phyloP scores from a whole-genome alignment of 768 basidiomycete genomes.

The Boletales sp. region DNA sequence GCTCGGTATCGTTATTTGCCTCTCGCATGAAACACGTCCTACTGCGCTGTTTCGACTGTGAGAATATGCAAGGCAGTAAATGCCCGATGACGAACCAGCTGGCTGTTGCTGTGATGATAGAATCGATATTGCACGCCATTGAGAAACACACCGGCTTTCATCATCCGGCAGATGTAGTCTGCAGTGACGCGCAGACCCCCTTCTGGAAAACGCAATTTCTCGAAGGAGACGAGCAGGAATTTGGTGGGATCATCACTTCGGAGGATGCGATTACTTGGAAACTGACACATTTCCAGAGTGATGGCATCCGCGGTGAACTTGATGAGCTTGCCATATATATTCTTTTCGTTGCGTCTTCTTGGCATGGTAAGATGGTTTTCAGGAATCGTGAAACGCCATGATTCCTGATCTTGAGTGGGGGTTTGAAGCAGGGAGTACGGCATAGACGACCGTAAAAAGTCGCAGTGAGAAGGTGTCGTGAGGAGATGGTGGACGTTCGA shows the following conservation, averaged over 20 bases:
- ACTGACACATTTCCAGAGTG: slow-evolving; percentile 44
- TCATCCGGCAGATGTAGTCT: slow-evolving; percentile 55
- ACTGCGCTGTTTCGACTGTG: slow-evolving; percentile 40
- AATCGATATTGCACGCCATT: slow-evolving; percentile 63
- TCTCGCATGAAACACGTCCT: slow-evolving; percentile 61
- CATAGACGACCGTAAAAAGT: slow-evolving; percentile 6
- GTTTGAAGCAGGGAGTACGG: slow-evolving; percentile 33
- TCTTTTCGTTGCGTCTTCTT: slow-evolving; percentile 22
- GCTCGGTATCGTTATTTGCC: slow-evolving; percentile 50
- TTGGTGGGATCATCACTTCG: slow-evolving; percentile 53
- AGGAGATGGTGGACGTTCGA: slow-evolving; percentile 1
- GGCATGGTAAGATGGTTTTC: slow-evolving; percentile 25
- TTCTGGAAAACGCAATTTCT: slow-evolving; percentile 52
- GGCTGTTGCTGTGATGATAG: slow-evolving; percentile 70
- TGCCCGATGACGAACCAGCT: slow-evolving; percentile 42
- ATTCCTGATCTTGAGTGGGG: slow-evolving; percentile 46
- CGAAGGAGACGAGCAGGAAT: slow-evolving; percentile 55
- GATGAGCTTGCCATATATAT: slow-evolving; percentile 45
- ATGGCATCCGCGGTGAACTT: slow-evolving; percentile 49
- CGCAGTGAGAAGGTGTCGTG: neutral
- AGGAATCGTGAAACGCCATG: slow-evolving; percentile 48
- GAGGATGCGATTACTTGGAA: slow-evolving; percentile 58
- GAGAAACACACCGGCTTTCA: slow-evolving; percentile 53
- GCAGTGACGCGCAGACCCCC: slow-evolving; percentile 42
- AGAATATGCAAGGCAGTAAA: neutral